Evolutionary conservation across 2,329 filamentous ascomycete genomes (phyloP), one percentile per base, ranked within the genome.

Genomic region (Canariomyces notabilis): DNA sequence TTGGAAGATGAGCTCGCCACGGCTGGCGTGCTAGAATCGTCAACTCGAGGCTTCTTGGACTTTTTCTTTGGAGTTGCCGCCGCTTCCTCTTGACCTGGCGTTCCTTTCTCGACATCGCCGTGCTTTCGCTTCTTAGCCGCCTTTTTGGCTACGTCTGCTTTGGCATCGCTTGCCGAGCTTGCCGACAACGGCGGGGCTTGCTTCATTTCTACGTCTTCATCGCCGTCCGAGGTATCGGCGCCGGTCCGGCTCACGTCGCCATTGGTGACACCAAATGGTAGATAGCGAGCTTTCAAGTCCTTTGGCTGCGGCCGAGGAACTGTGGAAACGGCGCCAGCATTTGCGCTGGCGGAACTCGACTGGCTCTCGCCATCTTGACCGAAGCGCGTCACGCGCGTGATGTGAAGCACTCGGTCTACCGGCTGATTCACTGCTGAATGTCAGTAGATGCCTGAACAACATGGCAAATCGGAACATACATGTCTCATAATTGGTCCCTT

Each of bases 251-350:
- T 61, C 55, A 50, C 40, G 8, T 46, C 35, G 9, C 57, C 56
- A 19, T 57, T 61, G 7, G 68, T 54, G 35, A 78, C 71, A 21
- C 85, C 85, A 36, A 84, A 76, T 1, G 85, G 85, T 44, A 75
- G 75, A 64, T 78, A 89, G 26, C 85, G 78, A 64, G 82, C 76
- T 57, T 75, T 80, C 44, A 90, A 67, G 6, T 80, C 83, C 57
- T 76, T 73, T 1, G 86, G 84, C 61, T 89, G 86, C 37, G 77
- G 70, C 49, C 82, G 77, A 39, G 79, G 70, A 1, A 73, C 63
- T 49, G 71, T 78, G 46, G 74, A 68, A 4, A 75, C 67, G 2
- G 73, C 68, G 38, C 72, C 68, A 69, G 72, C 19, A 69, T 23
- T 46, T 6, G 36, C 22, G 21, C 41, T 35, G 31, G 37, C 40